Evolutionary conservation across 192 early-diverging fungal species (phyloP).

Genomic region (Endogone sp.): DNA sequence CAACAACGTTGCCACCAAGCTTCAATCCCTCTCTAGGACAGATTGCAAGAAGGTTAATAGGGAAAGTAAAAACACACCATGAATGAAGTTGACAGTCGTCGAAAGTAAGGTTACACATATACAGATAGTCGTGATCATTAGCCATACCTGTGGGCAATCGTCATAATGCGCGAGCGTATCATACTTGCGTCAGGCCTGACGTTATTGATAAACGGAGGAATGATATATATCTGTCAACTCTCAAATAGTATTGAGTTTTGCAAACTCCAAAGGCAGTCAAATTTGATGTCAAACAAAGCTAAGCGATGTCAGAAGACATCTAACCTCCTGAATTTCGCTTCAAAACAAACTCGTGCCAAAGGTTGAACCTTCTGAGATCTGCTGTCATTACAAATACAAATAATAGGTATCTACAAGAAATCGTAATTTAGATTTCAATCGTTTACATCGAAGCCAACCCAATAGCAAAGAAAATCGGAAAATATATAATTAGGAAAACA

Average conservation of each 20-base stretch:
- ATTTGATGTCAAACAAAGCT: not conserved
- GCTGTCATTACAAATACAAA: conserved; percentile 98
- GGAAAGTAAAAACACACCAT: too few species aligned
- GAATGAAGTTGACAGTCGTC: too few species aligned
- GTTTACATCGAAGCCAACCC: not conserved
- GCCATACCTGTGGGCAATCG: conserved; percentile 64
- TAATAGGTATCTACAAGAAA: conserved; percentile 75
- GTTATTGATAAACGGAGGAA: too few species aligned
- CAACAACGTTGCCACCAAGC: conserved; percentile 74
- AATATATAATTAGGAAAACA: not conserved
- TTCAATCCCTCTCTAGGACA: conserved; percentile 65
- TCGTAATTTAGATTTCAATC: not conserved
- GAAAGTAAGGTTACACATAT: too few species aligned
- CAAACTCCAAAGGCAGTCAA: not conserved
- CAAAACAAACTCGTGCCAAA: conserved; percentile 79
- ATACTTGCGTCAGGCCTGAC: conserved; percentile 29
- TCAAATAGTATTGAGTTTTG: not conserved
- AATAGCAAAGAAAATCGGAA: not conserved
- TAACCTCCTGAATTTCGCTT: conserved; percentile 75
- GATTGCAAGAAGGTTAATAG: too few species aligned
- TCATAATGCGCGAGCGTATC: conserved; percentile 68
- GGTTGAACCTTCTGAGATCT: conserved; percentile 80
- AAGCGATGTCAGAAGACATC: too few species aligned
- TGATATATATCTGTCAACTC: too few species aligned
- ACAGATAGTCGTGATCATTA: too few species aligned